A percentile compares a stretch with the other conserved stretches of the same genome.
Evolutionary conservation across 2,329 filamentous ascomycete genomes (phyloP).

Genomic region (Arthrobotrys megalospora): DNA sequence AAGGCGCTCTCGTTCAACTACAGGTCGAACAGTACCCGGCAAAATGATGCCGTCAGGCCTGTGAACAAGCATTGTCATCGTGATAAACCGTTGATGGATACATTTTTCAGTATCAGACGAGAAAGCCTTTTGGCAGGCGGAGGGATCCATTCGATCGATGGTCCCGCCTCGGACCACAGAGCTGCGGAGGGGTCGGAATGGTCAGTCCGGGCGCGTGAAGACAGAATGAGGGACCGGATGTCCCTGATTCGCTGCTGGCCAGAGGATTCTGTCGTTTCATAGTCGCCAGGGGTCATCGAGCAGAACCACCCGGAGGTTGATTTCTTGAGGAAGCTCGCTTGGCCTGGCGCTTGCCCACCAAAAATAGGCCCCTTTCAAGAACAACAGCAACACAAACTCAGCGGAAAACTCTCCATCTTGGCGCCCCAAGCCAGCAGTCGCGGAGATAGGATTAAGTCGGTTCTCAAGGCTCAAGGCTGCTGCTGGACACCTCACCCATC

Average conservation of each 20-base stretch:
- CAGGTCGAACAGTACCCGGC: not conserved
- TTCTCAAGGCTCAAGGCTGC: conserved; percentile 6
- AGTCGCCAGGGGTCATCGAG: not conserved
- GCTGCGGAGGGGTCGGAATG: not conserved
- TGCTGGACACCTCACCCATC: conserved; percentile 7
- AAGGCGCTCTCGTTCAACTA: conserved; percentile 25
- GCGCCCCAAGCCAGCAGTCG: conserved; percentile 11
- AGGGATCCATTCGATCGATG: not conserved
- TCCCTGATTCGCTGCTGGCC: conserved; percentile 30
- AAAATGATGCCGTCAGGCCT: conserved; percentile 14
- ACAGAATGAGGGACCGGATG: not conserved
- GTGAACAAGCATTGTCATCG: not conserved
- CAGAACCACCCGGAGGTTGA: conserved; percentile 16
- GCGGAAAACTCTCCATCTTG: conserved; percentile 50
- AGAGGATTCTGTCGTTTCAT: conserved; percentile 23
- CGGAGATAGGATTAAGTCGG: conserved; percentile 14
- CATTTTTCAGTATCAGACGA: conserved; percentile 5
- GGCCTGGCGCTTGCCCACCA: conserved; percentile 23
- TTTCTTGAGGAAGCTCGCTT: conserved; percentile 25
- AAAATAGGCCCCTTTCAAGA: conserved; percentile 32
- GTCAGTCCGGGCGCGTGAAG: conserved; percentile 15
- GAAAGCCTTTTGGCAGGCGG: not conserved
- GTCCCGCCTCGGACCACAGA: not conserved
- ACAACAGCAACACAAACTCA: conserved; percentile 24
- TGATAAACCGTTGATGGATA: not conserved